Conservation (phyloP, 306 rosid genomes). For the Senna tora region DNA sequence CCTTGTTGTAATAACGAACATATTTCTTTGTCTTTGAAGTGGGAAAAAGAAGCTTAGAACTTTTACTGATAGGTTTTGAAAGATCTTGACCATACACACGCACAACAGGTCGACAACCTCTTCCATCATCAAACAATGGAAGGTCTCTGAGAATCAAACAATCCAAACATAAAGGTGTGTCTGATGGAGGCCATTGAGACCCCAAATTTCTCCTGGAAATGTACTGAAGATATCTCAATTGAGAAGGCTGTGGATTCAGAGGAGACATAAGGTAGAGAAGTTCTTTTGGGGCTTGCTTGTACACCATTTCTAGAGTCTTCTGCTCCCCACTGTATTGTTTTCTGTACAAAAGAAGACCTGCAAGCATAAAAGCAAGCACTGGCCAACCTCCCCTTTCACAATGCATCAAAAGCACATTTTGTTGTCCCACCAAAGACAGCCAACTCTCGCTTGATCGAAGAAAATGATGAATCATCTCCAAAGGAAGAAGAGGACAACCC, state of each 20-base stretch:
- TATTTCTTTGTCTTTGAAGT: conserved; percentile 55
- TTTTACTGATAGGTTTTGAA: conserved; percentile 66
- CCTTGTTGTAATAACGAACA: conserved; percentile 75
- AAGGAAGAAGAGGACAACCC: conserved; percentile 86
- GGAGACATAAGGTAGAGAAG: conserved; percentile 81
- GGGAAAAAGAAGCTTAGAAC: conserved; percentile 86
- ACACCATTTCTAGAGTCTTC: conserved; percentile 96
- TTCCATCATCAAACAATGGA: conserved; percentile 76
- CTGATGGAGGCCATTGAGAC: conserved; percentile 91
- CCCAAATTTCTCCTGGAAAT: conserved; percentile 88
- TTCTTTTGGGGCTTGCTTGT: conserved; percentile 97
- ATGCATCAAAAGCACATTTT: conserved; percentile 93
- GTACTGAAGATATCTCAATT: conserved; percentile 94
- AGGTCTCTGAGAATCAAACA: conserved; percentile 83
- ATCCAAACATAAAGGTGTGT: conserved; percentile 79
- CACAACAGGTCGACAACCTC: conserved; percentile 83
- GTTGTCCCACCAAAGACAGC: conserved; percentile 93
- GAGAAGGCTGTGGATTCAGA: conserved; percentile 95
- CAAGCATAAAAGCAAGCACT: conserved; percentile 96
- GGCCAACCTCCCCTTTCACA: conserved; percentile 99
- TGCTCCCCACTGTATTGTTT: conserved; percentile 93
- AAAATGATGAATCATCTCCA: conserved; percentile 97
- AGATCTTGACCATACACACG: conserved; percentile 92
- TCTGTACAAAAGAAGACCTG: conserved; percentile 83
- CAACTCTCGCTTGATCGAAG: conserved; percentile 98